A percentile compares a stretch with the other conserved stretches of the same genome.
These are phyloP conservation scores for Dactylellina haptotyla DNA, from an alignment of 2,329 filamentous ascomycete genomes.

Conservation along the genomic window DNA sequence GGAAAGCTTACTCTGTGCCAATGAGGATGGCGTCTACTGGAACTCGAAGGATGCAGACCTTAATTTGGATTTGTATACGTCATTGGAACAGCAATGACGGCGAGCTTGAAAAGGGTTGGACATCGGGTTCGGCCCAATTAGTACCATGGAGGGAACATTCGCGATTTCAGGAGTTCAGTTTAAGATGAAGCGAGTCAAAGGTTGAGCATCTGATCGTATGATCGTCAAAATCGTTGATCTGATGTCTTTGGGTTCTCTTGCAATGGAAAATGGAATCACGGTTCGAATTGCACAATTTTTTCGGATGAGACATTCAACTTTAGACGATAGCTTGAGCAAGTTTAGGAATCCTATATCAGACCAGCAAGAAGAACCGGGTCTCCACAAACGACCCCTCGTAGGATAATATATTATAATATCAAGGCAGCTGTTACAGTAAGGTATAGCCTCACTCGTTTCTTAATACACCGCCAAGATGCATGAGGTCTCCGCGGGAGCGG, in stretches of 20 bases:
- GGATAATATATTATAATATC: constrained; percentile 17
- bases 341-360: constrained; percentile 15
- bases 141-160: too few relatives aligned
- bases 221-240: not conserved
- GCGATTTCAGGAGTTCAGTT: too few relatives aligned
- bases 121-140: too few relatives aligned
- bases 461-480: constrained; percentile 26
- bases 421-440: constrained; percentile 8
- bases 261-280: not conserved
- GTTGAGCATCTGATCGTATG: not conserved
- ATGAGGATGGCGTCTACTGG: not conserved
- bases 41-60: too few relatives aligned
- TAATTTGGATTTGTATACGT: too few relatives aligned
- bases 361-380: constrained; percentile 10
- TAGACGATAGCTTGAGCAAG: not conserved
- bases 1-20: too few relatives aligned
- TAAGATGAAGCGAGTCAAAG: too few relatives aligned
- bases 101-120: too few relatives aligned
- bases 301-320: constrained; percentile 7
- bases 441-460: constrained; percentile 10
- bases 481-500: not conserved
- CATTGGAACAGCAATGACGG: too few relatives aligned
- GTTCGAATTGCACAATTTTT: constrained; percentile 1
- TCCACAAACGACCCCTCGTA: not conserved
- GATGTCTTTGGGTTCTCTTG: not conserved